These are phyloP conservation scores for Capronia epimyces DNA, from an alignment of 2,329 filamentous ascomycete species.

Conservation along the genomic window DNA sequence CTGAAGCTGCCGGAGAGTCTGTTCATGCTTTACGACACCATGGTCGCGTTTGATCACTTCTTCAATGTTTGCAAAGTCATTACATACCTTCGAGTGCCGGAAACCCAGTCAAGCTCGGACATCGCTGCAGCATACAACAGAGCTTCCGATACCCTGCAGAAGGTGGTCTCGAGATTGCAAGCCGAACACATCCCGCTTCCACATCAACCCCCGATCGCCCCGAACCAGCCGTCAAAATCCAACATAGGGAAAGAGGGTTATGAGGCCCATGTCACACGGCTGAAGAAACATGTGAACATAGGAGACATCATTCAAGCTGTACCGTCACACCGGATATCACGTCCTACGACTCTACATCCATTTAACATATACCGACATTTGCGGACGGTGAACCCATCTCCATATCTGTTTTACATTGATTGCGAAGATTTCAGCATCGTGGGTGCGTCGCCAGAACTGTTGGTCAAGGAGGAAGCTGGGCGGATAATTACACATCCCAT, in stretches of 20 bases:
- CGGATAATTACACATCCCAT: slow-evolving; percentile 95
- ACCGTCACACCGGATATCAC: slow-evolving; percentile 84
- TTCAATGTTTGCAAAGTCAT: slow-evolving; percentile 89
- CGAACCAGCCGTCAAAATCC: slow-evolving; percentile 74
- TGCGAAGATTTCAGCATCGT: slow-evolving; percentile 92
- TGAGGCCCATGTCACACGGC: slow-evolving; percentile 73
- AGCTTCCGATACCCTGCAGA: slow-evolving; percentile 59
- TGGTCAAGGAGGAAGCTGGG: slow-evolving; percentile 83
- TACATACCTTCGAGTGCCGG: slow-evolving; percentile 73
- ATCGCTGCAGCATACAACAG: slow-evolving; percentile 66
- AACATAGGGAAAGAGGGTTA: slow-evolving; percentile 89
- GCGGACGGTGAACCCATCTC: slow-evolving; percentile 93
- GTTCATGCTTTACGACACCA: slow-evolving; percentile 95
- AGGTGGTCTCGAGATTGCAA: slow-evolving; percentile 66
- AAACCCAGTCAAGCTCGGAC: slow-evolving; percentile 42
- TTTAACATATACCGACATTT: slow-evolving; percentile 98
- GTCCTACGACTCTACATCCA: slow-evolving; percentile 84
- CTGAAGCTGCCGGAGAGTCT: slow-evolving; percentile 85
- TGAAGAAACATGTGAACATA: slow-evolving; percentile 85
- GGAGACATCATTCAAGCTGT: slow-evolving; percentile 98
- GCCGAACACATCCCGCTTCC: slow-evolving; percentile 72
- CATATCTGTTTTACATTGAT: slow-evolving; percentile 94
- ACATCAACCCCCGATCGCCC: slow-evolving; percentile 64
- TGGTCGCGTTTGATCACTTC: slow-evolving; percentile 92
- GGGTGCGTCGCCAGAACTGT: slow-evolving; percentile 86